Evolutionary conservation across 306 rosid genomes (phyloP), one percentile per base, ranked within the genome.

Genomic region (Potentilla sterilis): DNA sequence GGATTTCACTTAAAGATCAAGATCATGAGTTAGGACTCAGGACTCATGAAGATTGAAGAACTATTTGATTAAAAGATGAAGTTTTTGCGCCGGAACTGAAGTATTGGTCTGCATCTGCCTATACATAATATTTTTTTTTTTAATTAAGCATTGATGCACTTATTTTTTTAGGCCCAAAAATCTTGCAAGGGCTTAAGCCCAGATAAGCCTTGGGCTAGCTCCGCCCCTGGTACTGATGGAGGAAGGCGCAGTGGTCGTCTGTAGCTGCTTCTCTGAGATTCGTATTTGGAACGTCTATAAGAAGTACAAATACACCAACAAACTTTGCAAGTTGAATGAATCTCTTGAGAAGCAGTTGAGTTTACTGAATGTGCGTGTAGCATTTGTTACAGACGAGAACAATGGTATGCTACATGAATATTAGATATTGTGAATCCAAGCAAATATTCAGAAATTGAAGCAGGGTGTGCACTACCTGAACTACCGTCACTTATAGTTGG

Each of bases 401-500:
- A 49, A 16, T 44, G 48, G 55, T 49, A 15, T 15, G n/a, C 55
- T 49, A 4, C 55, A 49, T 49, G 55, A 49, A 1, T 15, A 9
- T 51, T 19, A 51, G 22, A 5, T 51, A 6, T 57, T 22, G 34
- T 2, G 13, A 7, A n/a, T 9, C 32, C 3, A 57, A 57, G 22
- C 22, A 32, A 58, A 58, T 24, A 18, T 22, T 0, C 64, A 11
- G 35, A 10, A 58, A 9, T 54, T 13, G 41, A 63, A 32, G 47
- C 22, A 16, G 8, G 12, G 6, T 24, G 37, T 22, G 66, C 8
- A 24, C 19, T 59, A 13, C 66, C 66, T 24, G 66, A 59, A 59
- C 38, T 59, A 1, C 40, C 70, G 3, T 0, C 1, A 4, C 9
- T 66, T 0, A 41, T 40, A 6, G 86, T 86, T 52, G 93, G 91